A percentile compares a stretch with the other conserved stretches of the same genome.
Conservation (phyloP, 2,329 filamentous ascomycete genomes). For the Diaporthe australafricana region DNA sequence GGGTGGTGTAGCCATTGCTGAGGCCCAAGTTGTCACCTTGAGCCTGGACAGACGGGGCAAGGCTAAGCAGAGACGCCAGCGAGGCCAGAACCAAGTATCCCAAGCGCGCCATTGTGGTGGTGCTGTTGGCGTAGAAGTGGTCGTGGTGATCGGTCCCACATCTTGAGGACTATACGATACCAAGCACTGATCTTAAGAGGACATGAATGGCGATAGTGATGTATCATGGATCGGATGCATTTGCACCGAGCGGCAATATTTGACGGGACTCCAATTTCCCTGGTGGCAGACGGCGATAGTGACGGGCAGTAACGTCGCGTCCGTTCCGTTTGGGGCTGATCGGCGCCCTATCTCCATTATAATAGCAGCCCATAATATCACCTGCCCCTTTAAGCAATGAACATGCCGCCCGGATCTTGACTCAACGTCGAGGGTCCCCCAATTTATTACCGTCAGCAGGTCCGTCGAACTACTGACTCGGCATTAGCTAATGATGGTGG, state of each 20-base stretch:
- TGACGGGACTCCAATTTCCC: slow-evolving; percentile 21
- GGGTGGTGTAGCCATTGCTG: slow-evolving; percentile 51
- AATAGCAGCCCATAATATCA: slow-evolving; percentile 9
- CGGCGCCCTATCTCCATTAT: slow-evolving; percentile 14
- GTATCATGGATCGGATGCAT: slow-evolving; percentile 24
- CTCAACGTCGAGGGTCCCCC: neutral
- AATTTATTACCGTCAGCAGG: slow-evolving; percentile 7
- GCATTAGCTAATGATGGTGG: slow-evolving; percentile 15
- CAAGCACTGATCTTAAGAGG: neutral
- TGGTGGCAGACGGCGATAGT: slow-evolving; percentile 20
- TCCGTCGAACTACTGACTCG: slow-evolving; percentile 1
- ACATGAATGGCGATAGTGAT: neutral
- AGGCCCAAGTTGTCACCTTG: slow-evolving; percentile 52
- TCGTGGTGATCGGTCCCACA: neutral
- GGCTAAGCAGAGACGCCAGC: slow-evolving; percentile 5
- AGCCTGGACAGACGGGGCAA: slow-evolving; percentile 9
- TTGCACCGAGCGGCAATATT: slow-evolving; percentile 30
- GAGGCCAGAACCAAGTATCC: slow-evolving; percentile 1
- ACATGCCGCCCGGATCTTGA: slow-evolving; percentile 8
- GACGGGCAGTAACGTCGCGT: slow-evolving; percentile 26
- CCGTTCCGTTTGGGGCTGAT: slow-evolving; percentile 12
- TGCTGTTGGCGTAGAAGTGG: neutral
- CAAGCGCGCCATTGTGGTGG: slow-evolving; percentile 5
- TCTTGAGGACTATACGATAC: neutral
- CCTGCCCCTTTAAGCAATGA: slow-evolving; percentile 13